These are phyloP conservation scores for Plantago elongata DNA, from an alignment of 257 asterid species.

Conservation along the genomic window DNA sequence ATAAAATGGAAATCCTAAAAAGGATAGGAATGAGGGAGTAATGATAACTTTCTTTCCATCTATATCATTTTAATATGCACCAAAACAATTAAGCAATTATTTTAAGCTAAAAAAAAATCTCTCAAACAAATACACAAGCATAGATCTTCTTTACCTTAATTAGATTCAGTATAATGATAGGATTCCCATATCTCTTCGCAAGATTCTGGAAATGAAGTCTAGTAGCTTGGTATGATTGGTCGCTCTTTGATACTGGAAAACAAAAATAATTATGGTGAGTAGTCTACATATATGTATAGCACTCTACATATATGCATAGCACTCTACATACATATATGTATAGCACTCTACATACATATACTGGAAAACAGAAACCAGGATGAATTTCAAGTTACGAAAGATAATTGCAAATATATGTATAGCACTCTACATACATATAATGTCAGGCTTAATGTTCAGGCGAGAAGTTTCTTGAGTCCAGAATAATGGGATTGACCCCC, in stretches of 20 bases:
- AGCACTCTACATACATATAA: constrained; percentile 55
- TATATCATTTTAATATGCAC: not conserved
- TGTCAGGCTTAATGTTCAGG: constrained; percentile 85
- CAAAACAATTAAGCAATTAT: not conserved
- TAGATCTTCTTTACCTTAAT: constrained; percentile 62
- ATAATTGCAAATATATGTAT: constrained; percentile 3
- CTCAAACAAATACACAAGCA: constrained; percentile 15
- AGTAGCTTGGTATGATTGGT: constrained; percentile 81
- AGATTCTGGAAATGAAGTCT: constrained; percentile 92
- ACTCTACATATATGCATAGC: no score
- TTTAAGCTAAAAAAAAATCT: constrained; percentile 4
- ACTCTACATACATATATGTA: no score
- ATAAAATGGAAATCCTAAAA: no score
- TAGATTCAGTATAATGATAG: constrained; percentile 83
- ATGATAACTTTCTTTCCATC: not conserved
- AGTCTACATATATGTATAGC: no score
- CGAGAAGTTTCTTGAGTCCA: constrained; percentile 99
- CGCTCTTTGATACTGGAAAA: constrained; percentile 80
- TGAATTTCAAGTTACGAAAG: not conserved
- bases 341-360: no score
- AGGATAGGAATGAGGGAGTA: no score
- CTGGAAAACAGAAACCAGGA: not conserved
- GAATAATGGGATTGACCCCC: constrained; percentile 96
- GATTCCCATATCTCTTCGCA: constrained; percentile 85
- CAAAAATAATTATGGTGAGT: constrained; percentile 12